A percentile compares a stretch with the other conserved stretches of the same genome.
These are phyloP conservation scores for Stagonosporopsis vannaccii DNA, from an alignment of 2,329 filamentous ascomycete genomes.

Conservation along the genomic window DNA sequence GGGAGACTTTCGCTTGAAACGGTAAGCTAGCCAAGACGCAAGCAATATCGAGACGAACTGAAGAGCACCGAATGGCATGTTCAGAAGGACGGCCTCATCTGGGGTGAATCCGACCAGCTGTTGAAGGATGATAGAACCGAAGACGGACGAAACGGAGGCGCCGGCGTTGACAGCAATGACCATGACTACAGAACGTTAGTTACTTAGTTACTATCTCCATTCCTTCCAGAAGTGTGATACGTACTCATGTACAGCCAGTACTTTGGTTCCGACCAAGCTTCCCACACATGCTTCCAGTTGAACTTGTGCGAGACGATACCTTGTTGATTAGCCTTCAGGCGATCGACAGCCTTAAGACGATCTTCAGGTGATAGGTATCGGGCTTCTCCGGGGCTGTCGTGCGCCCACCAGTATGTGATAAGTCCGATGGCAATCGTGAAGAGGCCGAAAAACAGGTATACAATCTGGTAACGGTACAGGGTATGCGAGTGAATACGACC, in stretches of 20 bases:
- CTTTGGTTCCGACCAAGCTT: slow-evolving; percentile 63
- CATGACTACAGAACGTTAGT: slow-evolving; percentile 21
- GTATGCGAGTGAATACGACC: slow-evolving; percentile 60
- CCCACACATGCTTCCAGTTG: slow-evolving; percentile 68
- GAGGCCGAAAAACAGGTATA: slow-evolving; percentile 54
- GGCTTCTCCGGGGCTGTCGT: slow-evolving; percentile 66
- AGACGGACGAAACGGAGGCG: slow-evolving; percentile 65
- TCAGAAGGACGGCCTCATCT: slow-evolving; percentile 65
- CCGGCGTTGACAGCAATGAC: slow-evolving; percentile 33
- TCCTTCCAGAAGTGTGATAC: not conserved
- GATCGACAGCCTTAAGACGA: slow-evolving; percentile 71
- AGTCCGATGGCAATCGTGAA: slow-evolving; percentile 51
- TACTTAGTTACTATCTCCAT: not conserved
- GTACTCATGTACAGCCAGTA: slow-evolving; percentile 55
- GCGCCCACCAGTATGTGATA: slow-evolving; percentile 54
- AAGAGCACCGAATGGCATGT: slow-evolving; percentile 59
- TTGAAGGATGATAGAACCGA: slow-evolving; percentile 62
- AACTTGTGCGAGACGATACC: slow-evolving; percentile 74
- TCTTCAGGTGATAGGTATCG: slow-evolving; percentile 69
- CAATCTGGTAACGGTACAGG: slow-evolving; percentile 69
- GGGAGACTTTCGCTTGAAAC: slow-evolving; percentile 65
- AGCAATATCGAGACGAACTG: slow-evolving; percentile 32
- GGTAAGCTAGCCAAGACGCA: slow-evolving; percentile 63
- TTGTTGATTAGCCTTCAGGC: slow-evolving; percentile 76
- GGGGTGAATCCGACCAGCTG: slow-evolving; percentile 66